These are phyloP conservation scores for Boletus mariae DNA, from an alignment of 1,284 basidiomycete genomes.

Conservation along the genomic window DNA sequence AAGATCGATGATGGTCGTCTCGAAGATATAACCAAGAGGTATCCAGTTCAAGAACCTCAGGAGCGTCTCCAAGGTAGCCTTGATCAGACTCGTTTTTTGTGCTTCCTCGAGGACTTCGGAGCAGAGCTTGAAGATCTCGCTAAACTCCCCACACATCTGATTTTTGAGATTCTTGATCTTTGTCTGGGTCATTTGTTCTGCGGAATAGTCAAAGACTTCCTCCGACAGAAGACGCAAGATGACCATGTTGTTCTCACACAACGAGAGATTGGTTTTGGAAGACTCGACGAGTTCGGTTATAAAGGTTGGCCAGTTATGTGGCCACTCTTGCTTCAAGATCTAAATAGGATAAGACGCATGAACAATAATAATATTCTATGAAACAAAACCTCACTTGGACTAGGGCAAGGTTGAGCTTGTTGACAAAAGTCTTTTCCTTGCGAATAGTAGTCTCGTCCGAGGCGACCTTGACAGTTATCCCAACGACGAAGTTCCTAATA, in stretches of 20 bases:
- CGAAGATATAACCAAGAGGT: constrained; percentile 97
- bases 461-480: constrained; percentile 88
- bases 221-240: constrained; percentile 97
- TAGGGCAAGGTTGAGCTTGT: constrained; percentile 95
- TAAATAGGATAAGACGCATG: constrained; percentile 34
- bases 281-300: constrained; percentile 98
- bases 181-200: constrained; percentile 97
- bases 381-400: constrained; percentile 63
- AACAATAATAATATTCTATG: neutral
- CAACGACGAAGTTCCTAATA: constrained; percentile 96
- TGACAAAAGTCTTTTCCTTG: constrained; percentile 93
- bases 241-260: constrained; percentile 99
- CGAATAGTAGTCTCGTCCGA: constrained; percentile 85
- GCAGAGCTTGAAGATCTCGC: constrained; percentile 94
- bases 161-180: constrained; percentile 99
- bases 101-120: constrained; percentile 97
- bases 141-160: constrained; percentile 96
- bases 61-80: constrained; percentile 93
- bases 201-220: constrained; percentile 99
- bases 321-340: constrained; percentile 99
- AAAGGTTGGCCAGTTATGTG: constrained; percentile 98
- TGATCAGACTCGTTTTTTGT: constrained; percentile 95
- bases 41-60: constrained; percentile 99
- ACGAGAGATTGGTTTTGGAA: constrained; percentile 91
- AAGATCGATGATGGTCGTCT: constrained; percentile 96